Conservation (phyloP, 805 yeast species). For the Yarrowia osloensis region DNA sequence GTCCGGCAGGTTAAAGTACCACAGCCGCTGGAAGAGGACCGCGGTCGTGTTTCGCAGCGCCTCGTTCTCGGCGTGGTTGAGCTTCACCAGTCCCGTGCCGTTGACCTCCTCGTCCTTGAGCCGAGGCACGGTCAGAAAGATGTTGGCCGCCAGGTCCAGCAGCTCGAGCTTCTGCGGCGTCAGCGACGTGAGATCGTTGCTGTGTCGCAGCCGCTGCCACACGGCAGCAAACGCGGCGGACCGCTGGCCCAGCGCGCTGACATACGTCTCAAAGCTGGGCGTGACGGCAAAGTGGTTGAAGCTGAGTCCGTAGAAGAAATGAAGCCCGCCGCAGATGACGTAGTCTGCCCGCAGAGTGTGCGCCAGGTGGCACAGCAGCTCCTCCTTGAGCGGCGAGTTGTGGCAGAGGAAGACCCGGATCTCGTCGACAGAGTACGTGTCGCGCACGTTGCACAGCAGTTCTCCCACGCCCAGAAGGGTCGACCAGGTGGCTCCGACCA, state of each 20-base stretch:
- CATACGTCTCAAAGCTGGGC: slow-evolving; percentile 62
- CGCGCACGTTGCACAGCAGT: slow-evolving; percentile 53
- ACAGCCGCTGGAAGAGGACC: slow-evolving; percentile 57
- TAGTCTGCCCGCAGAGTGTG: slow-evolving; percentile 68
- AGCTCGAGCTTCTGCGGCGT: slow-evolving; percentile 26
- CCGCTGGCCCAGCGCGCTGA: slow-evolving; percentile 61
- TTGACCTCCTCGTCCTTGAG: slow-evolving; percentile 26
- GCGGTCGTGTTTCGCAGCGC: slow-evolving; percentile 54
- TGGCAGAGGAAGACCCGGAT: slow-evolving; percentile 66
- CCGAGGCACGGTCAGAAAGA: slow-evolving; percentile 25
- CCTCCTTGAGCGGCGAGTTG: slow-evolving; percentile 70
- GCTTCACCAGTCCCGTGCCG: slow-evolving; percentile 42
- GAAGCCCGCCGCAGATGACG: slow-evolving; percentile 71
- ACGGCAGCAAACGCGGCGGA: slow-evolving; percentile 62
- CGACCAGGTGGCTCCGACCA: slow-evolving; percentile 74
- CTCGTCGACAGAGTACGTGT: slow-evolving; percentile 47
- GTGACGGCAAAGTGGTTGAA: slow-evolving; percentile 68
- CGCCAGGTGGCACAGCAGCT: slow-evolving; percentile 66
- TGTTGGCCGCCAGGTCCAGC: slow-evolving; percentile 25
- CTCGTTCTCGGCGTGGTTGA: slow-evolving; percentile 55
- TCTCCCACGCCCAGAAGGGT: slow-evolving; percentile 71
- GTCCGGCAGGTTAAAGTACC: slow-evolving; percentile 79
- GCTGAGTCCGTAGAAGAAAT: slow-evolving; percentile 67
- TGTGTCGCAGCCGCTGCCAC: slow-evolving; percentile 57
- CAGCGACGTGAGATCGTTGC: slow-evolving; percentile 21